Evolutionary conservation across 2,329 filamentous ascomycete genomes (phyloP).

Genomic region (Ophiostoma populinum): DNA sequence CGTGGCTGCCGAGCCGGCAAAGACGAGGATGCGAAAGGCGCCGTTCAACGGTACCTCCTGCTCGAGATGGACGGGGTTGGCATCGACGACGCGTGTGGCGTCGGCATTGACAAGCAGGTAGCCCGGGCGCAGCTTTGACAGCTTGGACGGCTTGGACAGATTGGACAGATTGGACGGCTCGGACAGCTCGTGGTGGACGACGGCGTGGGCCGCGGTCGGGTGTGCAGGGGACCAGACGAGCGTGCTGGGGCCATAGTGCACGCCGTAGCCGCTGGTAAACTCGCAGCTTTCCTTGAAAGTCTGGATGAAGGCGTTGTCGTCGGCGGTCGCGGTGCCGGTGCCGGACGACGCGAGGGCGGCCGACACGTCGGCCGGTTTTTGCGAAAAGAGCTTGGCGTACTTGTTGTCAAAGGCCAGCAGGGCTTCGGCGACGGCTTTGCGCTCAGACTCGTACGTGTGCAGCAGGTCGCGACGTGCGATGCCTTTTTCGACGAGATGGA

Average conservation of each 20-base stretch:
- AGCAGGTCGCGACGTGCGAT: slow-evolving; percentile 62
- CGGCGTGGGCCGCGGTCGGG: slow-evolving; percentile 39
- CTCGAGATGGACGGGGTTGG: slow-evolving; percentile 79
- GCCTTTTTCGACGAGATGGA: slow-evolving; percentile 73
- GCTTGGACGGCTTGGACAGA: slow-evolving; percentile 45
- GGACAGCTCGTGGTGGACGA: slow-evolving; percentile 21
- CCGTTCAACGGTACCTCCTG: slow-evolving; percentile 82
- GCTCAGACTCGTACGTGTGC: slow-evolving; percentile 72
- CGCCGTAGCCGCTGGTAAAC: slow-evolving; percentile 84
- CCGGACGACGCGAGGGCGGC: no score
- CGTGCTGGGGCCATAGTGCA: slow-evolving; percentile 64
- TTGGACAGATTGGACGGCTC: slow-evolving; percentile 42
- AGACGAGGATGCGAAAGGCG: slow-evolving; percentile 72
- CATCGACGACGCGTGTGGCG: slow-evolving; percentile 74
- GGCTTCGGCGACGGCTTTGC: slow-evolving; percentile 68
- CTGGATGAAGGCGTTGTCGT: slow-evolving; percentile 66
- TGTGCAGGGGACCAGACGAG: slow-evolving; percentile 71
- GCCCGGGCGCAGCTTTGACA: slow-evolving; percentile 52
- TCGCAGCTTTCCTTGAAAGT: slow-evolving; percentile 85
- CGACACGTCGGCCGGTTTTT: slow-evolving; percentile 55
- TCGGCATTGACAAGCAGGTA: slow-evolving; percentile 61
- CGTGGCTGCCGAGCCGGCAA: slow-evolving; percentile 49
- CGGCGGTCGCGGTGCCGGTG: slow-evolving; percentile 41
- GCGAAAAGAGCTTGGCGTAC: slow-evolving; percentile 80
- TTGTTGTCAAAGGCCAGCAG: slow-evolving; percentile 74